Percentiles rank a stretch among this genome's conserved stretches.
phyloP scores from a whole-genome alignment of 2,329 filamentous ascomycete genomes.

The Massarina eburnea region DNA sequence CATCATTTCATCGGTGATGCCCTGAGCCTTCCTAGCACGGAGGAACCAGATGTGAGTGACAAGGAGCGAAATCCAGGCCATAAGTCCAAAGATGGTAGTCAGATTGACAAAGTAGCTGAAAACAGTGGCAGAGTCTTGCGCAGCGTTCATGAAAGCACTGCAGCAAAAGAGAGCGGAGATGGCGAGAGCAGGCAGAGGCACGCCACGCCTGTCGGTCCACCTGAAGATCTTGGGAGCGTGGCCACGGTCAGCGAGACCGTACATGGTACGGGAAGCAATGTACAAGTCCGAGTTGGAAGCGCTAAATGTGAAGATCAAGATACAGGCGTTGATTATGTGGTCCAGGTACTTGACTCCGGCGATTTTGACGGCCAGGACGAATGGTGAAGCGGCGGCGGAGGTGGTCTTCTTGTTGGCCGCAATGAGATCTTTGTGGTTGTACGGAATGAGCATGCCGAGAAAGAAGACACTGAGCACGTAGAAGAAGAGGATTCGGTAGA shows the following conservation, averaged over 20 bases:
- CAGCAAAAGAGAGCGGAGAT: constrained; percentile 64
- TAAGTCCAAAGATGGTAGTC: constrained; percentile 44
- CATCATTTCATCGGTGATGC: constrained; percentile 46
- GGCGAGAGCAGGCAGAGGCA: constrained; percentile 67
- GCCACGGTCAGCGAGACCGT: constrained; percentile 71
- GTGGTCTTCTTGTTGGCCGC: constrained; percentile 56
- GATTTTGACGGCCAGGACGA: constrained; percentile 70
- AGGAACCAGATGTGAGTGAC: constrained; percentile 54
- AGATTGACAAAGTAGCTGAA: constrained; percentile 54
- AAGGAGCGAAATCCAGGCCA: constrained; percentile 54
- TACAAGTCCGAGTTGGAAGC: constrained; percentile 78
- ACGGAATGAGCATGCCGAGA: constrained; percentile 75
- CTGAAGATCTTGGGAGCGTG: constrained; percentile 73
- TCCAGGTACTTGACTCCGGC: constrained; percentile 65
- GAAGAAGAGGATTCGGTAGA: constrained; percentile 80
- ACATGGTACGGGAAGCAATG: constrained; percentile 71
- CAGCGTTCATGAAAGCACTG: constrained; percentile 63
- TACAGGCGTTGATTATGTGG: constrained; percentile 72
- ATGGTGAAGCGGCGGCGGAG: constrained; percentile 67
- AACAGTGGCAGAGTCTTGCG: constrained; percentile 43
- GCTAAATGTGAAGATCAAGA: constrained; percentile 74
- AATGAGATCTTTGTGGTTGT: constrained; percentile 62
- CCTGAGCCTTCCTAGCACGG: constrained; percentile 48
- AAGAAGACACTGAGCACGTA: constrained; percentile 74
- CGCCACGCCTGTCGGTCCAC: constrained; percentile 69